Percentiles rank a stretch among this genome's conserved stretches.
Conservation (phyloP, 306 rosid species). For the Sphenostylis stenocarpa region DNA sequence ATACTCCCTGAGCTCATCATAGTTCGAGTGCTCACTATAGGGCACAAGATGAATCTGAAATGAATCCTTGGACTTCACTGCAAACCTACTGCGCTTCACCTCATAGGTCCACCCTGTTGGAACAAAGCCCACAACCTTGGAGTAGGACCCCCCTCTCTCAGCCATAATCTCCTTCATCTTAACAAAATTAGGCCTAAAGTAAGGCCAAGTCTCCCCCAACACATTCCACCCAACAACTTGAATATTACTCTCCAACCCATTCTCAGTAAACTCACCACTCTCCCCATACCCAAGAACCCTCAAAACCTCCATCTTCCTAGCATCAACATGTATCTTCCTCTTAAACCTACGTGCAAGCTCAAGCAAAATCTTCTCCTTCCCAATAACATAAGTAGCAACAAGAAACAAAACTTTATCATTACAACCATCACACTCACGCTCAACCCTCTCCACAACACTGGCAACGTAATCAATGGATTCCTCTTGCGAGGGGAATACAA, state of each 20-base stretch:
- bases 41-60: slow-evolving; percentile 88
- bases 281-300: slow-evolving; percentile 67
- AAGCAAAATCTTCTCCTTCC: slow-evolving; percentile 87
- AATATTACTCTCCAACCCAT: slow-evolving; percentile 64
- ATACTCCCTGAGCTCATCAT: slow-evolving; percentile 79
- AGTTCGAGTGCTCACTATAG: slow-evolving; percentile 92
- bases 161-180: slow-evolving; percentile 75
- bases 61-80: slow-evolving; percentile 71
- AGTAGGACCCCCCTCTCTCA: slow-evolving; percentile 59
- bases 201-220: slow-evolving; percentile 97
- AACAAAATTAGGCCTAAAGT: slow-evolving; percentile 85
- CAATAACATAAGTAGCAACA: slow-evolving; percentile 89
- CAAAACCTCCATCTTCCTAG: slow-evolving; percentile 72
- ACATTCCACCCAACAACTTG: slow-evolving; percentile 98
- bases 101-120: slow-evolving; percentile 99
- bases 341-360: slow-evolving; percentile 66
- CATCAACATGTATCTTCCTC: slow-evolving; percentile 70
- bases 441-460: slow-evolving; percentile 42
- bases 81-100: slow-evolving; percentile 67
- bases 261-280: slow-evolving; percentile 66
- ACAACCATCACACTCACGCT: slow-evolving; percentile 38
- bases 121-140: slow-evolving; percentile 82
- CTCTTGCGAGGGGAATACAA: slow-evolving; percentile 68
- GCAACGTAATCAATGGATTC: slow-evolving; percentile 72
- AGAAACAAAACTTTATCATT: slow-evolving; percentile 64